Conservation (phyloP, 495 filamentous ascomycete species). For the Talaromyces borbonicus region DNA sequence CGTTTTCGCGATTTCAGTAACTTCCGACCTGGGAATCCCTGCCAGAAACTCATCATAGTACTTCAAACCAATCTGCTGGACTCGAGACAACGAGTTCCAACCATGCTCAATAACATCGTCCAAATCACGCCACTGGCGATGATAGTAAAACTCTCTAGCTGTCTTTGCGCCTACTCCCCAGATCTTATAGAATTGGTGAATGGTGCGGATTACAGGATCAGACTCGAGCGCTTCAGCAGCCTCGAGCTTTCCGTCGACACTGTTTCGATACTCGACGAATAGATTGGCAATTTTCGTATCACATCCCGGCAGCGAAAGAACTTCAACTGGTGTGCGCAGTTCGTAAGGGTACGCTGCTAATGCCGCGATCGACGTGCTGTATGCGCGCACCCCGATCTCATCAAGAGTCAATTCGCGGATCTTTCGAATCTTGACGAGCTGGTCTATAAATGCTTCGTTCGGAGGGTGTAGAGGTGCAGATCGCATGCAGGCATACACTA, state of each 20-base stretch:
- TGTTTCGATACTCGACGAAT: conserved; percentile 64
- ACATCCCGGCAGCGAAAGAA: conserved; percentile 69
- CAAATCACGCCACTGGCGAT: conserved; percentile 60
- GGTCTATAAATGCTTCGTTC: conserved; percentile 66
- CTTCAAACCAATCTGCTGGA: conserved; percentile 93
- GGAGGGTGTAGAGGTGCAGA: conserved; percentile 58
- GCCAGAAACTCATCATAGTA: conserved; percentile 79
- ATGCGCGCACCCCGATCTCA: conserved; percentile 74
- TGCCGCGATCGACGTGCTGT: conserved; percentile 76
- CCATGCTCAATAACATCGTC: conserved; percentile 81
- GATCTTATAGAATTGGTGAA: conserved; percentile 67
- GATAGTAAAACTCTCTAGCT: conserved; percentile 74
- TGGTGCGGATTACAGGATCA: conserved; percentile 50
- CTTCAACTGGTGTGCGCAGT: conserved; percentile 45
- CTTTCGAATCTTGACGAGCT: conserved; percentile 64
- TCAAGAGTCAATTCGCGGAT: conserved; percentile 62
- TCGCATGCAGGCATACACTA: conserved; percentile 74
- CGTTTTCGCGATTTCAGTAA: conserved; percentile 53
- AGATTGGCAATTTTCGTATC: conserved; percentile 69
- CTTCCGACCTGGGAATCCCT: conserved; percentile 63
- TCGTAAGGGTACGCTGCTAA: conserved; percentile 72
- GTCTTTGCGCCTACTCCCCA: conserved; percentile 85
- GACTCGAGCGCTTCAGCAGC: conserved; percentile 55
- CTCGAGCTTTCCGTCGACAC: conserved; percentile 40
- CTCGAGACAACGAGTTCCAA: conserved; percentile 63